phyloP scores from a whole-genome alignment of 176 grass and related monocot genomes.

The barley (Hordeum vulgare) region DNA sequence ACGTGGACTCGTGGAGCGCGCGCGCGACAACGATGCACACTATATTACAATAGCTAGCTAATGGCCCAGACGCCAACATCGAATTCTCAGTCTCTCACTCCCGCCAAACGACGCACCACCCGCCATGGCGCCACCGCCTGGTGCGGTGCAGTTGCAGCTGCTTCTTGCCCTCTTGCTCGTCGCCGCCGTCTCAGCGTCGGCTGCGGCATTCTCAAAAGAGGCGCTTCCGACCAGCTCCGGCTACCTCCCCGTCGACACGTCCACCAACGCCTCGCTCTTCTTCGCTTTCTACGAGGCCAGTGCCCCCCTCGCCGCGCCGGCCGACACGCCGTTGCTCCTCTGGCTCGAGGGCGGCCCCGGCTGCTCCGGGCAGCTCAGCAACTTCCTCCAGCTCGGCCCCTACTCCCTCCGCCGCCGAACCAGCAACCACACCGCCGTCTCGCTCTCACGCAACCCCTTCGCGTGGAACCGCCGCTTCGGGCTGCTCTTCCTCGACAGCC shows the following conservation, averaged over 20 bases:
- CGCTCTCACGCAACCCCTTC: slow-evolving; percentile 27
- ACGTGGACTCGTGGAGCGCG: background rate
- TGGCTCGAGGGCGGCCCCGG: slow-evolving; percentile 69
- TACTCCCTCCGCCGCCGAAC: slow-evolving; percentile 28
- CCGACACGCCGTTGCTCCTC: slow-evolving; percentile 33
- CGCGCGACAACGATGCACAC: background rate
- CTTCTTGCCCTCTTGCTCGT: background rate
- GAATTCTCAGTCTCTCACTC: background rate
- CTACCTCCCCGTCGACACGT: slow-evolving; percentile 33
- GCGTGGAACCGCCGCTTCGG: slow-evolving; percentile 50
- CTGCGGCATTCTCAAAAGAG: background rate
- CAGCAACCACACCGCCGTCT: background rate
- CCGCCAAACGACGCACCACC: background rate
- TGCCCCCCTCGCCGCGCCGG: background rate
- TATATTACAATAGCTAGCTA: too few species aligned
- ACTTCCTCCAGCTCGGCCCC: slow-evolving; percentile 51
- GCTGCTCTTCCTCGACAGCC: slow-evolving; percentile 61
- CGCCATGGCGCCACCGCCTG: background rate
- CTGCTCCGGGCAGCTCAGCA: slow-evolving; percentile 39
- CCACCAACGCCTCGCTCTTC: slow-evolving; percentile 31
- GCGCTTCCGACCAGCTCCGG: slow-evolving; percentile 43
- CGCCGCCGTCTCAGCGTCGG: background rate
- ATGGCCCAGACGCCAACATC: too few species aligned
- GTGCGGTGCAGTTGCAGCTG: background rate
- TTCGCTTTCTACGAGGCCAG: slow-evolving; percentile 62